Base-by-base conservation (phyloP, 2,329 filamentous ascomycete genomes). In the Microcera coccophila region DNA sequence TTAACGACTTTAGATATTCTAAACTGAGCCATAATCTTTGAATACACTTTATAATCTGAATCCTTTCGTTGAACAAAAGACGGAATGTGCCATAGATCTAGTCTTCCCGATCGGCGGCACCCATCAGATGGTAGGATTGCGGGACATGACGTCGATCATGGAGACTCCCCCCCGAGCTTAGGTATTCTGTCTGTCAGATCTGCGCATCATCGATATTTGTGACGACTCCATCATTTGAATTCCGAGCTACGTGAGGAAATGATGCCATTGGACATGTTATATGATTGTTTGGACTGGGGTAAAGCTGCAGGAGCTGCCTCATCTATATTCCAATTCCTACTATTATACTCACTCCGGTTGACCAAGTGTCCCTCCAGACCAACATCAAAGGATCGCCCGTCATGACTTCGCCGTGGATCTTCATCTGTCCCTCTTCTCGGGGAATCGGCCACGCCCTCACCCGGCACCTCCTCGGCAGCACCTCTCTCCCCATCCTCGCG, bases 361-460 rank as follows among this genome's bases (percentile, higher is more conserved):
- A 12, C 24, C n/a, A n/a, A n/a, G n/a, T n/a, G n/a, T n/a, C n/a
- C n/a, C 22, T 20, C 15, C 10, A 36, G 5, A 36, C 16, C 35
- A 26, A n/a, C 18, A 37, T 20, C 18, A 26, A 20, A 21, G 15
- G 26, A 38, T 41, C 36, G 22, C n/a, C 31, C 40, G 42, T 9
- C 38, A 72, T 73, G 67, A 71, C 71, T 28, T 66, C 66, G 26
- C 74, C 74, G 16, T 77, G 74, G 74, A 69, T 74, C 50, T 60
- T 77, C 48, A 50, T 76, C 47, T 70, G 64, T 32, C 71, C 74
- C 0, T 68, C 73, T 15, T 71, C 63, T 54, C 64, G 74, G 19
- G 74, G 74, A 50, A 72, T 76, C 35, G 73, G 73, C 37, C 61
- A 70, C 48, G 67, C 71, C 32, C 64, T 80, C 11, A 70, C 72